These are phyloP conservation scores for Rhizopogon rudus DNA, from an alignment of 768 basidiomycete genomes.

Conservation along the genomic window DNA sequence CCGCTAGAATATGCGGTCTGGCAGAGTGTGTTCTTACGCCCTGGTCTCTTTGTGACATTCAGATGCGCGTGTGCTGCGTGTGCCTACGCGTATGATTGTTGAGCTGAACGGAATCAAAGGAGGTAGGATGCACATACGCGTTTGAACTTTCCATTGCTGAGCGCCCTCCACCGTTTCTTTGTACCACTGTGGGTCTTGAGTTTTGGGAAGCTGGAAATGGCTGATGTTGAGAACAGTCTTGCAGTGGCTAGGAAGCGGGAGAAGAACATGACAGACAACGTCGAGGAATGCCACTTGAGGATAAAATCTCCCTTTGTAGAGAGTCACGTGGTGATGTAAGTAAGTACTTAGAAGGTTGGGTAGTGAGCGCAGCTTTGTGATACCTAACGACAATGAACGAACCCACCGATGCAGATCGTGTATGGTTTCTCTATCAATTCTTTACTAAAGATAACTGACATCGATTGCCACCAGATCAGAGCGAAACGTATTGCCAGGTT, in stretches of 20 bases:
- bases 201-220: constrained; percentile 59
- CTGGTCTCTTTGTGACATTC: constrained; percentile 63
- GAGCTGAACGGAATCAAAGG: not conserved
- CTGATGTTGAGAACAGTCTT: constrained; percentile 58
- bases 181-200: constrained; percentile 77
- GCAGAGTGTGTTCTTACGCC: constrained; percentile 59
- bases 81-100: constrained; percentile 35
- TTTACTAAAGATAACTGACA: not conserved
- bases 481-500: constrained; percentile 88
- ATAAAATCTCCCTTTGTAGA: too few species aligned
- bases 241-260: constrained; percentile 17
- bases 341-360: too few species aligned
- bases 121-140: constrained; percentile 43
- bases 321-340: too few species aligned
- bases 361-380: too few species aligned
- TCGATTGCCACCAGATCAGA: constrained; percentile 59
- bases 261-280: constrained; percentile 23
- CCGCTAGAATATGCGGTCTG: constrained; percentile 62
- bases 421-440: constrained; percentile 27
- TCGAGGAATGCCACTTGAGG: not conserved
- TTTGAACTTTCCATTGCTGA: constrained; percentile 70
- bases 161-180: constrained; percentile 75
- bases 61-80: constrained; percentile 70
- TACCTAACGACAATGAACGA: constrained; percentile 20
- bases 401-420: constrained; percentile 79